Base-by-base conservation (phyloP, 345 rosid genomes). In the Acer negundo region DNA sequence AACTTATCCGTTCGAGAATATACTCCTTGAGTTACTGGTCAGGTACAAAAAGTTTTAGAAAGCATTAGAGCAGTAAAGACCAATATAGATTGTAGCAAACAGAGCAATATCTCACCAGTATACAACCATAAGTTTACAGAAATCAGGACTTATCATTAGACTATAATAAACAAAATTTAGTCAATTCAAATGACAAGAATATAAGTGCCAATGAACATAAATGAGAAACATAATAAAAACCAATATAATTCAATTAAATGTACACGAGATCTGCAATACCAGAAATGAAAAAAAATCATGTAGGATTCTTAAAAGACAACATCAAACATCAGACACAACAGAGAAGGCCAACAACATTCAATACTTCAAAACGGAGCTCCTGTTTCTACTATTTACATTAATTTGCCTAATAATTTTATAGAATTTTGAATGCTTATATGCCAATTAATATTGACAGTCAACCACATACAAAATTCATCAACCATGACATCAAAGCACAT, bases 1-100 rank as follows among this genome's bases (percentile, higher is more conserved):
- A 90, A 91, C 78, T 53, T 83, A 20, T 67, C 6, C 53, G 84
- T 74, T 70, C 97, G 93, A 78, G 97, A 86, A 53, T 53, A 80
- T 77, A 91, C 44, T 75, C 91, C 93, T 83, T 82, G 94, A 7
- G 0, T 68, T 79, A 93, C 99, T 95, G 93, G 70, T 66, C 78
- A 80, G 19, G 62, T 70, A 72, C 26, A 62, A 81, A 73, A 69
- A 44, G 44, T 55, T 6, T 35, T 28, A 77, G 49, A 73, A 61
- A 42, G 58, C 22, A 65, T 68, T 59, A 65, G 28, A 64, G 74
- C 22, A 58, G 64, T 38, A 63, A 68, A 49, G 35, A 26, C 17
- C 64, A 23, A 31, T 13, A 73, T 22, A 69, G 66, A 74, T 59
- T 76, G 58, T 46, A 79, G n/a, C 49, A 31, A 77, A 22, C 72